Evolutionary conservation across 305 asterid genomes (phyloP), one percentile per base, ranked within the genome.

Genomic region (Rubia tinctorum): DNA sequence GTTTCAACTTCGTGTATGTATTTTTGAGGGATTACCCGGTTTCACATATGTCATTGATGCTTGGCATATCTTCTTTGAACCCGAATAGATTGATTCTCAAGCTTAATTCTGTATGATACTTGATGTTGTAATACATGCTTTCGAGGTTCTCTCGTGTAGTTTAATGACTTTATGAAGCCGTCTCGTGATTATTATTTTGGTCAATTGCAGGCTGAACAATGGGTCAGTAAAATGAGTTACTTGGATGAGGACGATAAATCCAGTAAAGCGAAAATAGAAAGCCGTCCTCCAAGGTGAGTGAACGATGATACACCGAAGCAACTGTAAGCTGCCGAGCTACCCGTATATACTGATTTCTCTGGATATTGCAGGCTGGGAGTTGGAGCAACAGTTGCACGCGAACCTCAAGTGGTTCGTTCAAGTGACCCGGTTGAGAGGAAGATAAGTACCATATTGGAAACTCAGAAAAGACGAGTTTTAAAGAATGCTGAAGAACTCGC

Each of bases 351-450:
- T 47, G 65, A 72, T 45, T 69, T 71, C n/a, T 53, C 73, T 62
- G 66, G 80, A 75, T 30, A 64, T 79, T 70, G 60, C 74, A 93
- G 96, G 88, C 96, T 91, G 78, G 97, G 98, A 59, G 83, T 91
- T 63, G 96, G 98, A 71, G 97, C 96, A 40, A 76, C 82, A 72
- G 92, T 86, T 84, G 92, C 95, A 8, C 87, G 80, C 27, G 87
- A 82, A 70, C 72, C 90, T 75, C 86, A 76, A 77, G 73, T 70
- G 39, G 69, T 76, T 22, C 82, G 5, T 39, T 82, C 92, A 45
- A 81, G 78, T 78, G 85, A 89, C 70, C 92, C 95, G 0, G 73
- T 86, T 2, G 93, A 87, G 81, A 85, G 88, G 73, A 91, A 84
- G 80, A 66, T 93, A 76, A 84, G 77, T 22, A 84, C 86, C 69